Base-by-base conservation (phyloP, 306 rosid genomes). In the Luffa aegyptiaca region DNA sequence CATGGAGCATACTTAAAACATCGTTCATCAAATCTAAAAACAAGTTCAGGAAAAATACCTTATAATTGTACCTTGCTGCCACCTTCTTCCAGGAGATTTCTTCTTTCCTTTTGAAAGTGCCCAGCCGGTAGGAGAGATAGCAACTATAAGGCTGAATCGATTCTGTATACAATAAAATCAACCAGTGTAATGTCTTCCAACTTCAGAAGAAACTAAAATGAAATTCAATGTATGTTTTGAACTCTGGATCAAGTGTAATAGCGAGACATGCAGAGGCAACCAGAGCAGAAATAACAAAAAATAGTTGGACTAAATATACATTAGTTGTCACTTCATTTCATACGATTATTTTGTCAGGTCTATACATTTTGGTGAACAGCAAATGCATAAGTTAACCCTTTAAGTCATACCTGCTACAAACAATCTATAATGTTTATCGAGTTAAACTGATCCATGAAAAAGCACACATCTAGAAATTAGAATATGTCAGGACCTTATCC, bases 101-200 rank as follows among this genome's bases (percentile, higher is more conserved):
- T 92, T 90, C 92, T 90, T 92, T 88, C 97, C 97, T 82, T 94
- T 92, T 82, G 93, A 93, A 65, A 91, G 89, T 26, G 91, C 87
- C 98, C 98, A 95, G 58, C 98, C 98, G 31, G 97, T 95, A 56
- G 98, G 97, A 79, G 97, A 91, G 90, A 92, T 90, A 83, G 98
- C 97, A 56, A 94, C 96, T 65, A 94, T 85, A 39, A 92, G 97
- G 82, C 91, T 92, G 90, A 80, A 94, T 49, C 91, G 93, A 80
- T 75, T 68, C 98, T 92, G 90, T 55, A 80, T 49, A 35, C 21
- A 42, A 57, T 4, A 36, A 64, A 71, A 51, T n/a, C 41, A 64
- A 51, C 64, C 36, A 59, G 31, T 21, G 6, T 6, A 73, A 21
- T 20, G 42, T 0, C 44, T 46, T 51, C 77, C 18, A 10, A 45